Base-by-base conservation (phyloP, 495 filamentous ascomycete genomes). In the Xylaria longipes region DNA sequence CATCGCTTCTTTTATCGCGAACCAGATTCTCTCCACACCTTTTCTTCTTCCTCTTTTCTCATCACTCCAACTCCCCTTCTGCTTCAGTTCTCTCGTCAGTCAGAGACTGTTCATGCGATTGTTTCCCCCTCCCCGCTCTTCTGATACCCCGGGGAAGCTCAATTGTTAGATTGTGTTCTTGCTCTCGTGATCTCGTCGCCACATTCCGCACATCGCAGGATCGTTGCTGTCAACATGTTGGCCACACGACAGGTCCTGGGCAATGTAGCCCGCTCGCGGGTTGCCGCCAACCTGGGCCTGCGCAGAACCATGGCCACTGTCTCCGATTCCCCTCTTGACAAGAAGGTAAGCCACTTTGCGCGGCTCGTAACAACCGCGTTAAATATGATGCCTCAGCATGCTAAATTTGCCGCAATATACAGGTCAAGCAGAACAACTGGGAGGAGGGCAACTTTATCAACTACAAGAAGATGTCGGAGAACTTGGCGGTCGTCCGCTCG, bases 401-500 rank as follows among this genome's bases (percentile, higher is more conserved):
- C 78, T 78, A 64, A 78, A 74, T 76, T 76, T 73, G 70, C 50
- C 73, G 71, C 77, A 71, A 71, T 66, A 50, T 52, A 65, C 65
- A 86, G 83, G 87, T 88, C 46, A 78, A 79, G 68, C 87, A 88
- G 77, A 89, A 89, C 81, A 88, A 84, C 81, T 84, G 83, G 79
- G 87, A 89, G 79, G 80, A 84, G 67, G 74, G 73, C 80, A 88
- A 85, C 84, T 89, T 87, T 80, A 87, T 89, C 82, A 87, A 85
- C 82, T 87, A 86, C 82, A 94, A 92, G 90, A 97, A 97, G 88
- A 98, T 98, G 95, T 93, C 91, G 76, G 94, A 98, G 87, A 98
- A 98, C 89, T 90, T 99, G 54, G 85, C 89, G 74, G 88, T 98
- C 80, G 96, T 98, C 74, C 93, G 97, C 76, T 79, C 83, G 75